A percentile compares a stretch with the other conserved stretches of the same genome.
These are phyloP conservation scores for Fraxinus sp. DNA, from an alignment of 305 asterid species.

Conservation along the genomic window DNA sequence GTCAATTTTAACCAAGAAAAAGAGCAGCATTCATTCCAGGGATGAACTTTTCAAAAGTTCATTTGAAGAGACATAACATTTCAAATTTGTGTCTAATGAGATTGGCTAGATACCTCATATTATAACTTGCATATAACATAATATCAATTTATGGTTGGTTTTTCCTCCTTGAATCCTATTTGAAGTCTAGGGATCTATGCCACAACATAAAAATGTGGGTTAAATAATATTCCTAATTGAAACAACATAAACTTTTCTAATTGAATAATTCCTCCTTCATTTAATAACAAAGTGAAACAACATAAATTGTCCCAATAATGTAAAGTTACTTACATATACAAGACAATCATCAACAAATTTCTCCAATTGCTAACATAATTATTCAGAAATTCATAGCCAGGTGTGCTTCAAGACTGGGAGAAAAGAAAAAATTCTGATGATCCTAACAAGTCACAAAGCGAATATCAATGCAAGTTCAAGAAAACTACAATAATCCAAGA, in stretches of 20 bases:
- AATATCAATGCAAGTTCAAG: conserved; percentile 26
- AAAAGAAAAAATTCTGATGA: conserved; percentile 10
- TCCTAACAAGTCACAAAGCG: conserved; percentile 12
- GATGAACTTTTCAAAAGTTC: not conserved
- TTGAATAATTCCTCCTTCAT: not conserved
- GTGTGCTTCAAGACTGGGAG: conserved; percentile 11
- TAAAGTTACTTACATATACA: conserved; percentile 32
- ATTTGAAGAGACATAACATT: not conserved
- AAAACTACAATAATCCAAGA: conserved; percentile 14
- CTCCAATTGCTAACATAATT: conserved; percentile 19
- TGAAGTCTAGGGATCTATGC: not conserved
- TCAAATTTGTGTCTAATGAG: not conserved
- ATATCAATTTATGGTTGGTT: not conserved
- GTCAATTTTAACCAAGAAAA: not conserved
- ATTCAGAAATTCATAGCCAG: conserved; percentile 9
- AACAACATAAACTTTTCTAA: too few relatives aligned
- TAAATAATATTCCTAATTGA: not conserved
- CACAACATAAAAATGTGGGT: not conserved
- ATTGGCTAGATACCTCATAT: not conserved
- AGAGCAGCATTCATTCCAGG: not conserved
- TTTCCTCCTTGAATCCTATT: not conserved
- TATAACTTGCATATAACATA: not conserved
- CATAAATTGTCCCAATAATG: not conserved
- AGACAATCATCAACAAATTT: conserved; percentile 3
- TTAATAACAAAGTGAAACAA: not conserved